Evolutionary conservation across 129 eudicot genomes (phyloP), one percentile per base, ranked within the genome.

Genomic region (Helichrysum umbraculigerum): DNA sequence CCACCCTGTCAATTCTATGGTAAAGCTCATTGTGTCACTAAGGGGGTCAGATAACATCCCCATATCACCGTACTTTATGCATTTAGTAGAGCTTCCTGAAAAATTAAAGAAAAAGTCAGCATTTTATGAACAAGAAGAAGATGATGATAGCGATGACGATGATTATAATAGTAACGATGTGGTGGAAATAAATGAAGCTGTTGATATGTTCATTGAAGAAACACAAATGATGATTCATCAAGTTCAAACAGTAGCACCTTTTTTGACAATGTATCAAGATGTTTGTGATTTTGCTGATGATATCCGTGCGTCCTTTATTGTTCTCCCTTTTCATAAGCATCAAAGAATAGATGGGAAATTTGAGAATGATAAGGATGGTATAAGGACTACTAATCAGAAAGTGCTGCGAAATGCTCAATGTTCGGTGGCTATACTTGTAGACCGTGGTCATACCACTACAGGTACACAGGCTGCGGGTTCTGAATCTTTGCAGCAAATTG

Each of bases 261-360:
- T 78, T 57, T 41, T 77, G 33, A 87, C 41, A 21, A 91, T 94
- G 93, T 77, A 83, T 47, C 85, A 75, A 66, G 98, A 94, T 62
- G 89, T 94, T 47, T 94, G 98, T 19, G 85, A 86, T 21, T 83
- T 78, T 58, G 87, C 98, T 0, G 93, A 86, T 61, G 97, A 94
- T 56, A 76, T 85, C 8, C 83, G 98, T 32, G 90, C 97, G 29
- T 94, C 97, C 0, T 81, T 94, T 35, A 78, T 94, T 12, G 83
- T 94, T 69, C 86, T 94, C 59, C 98, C 97, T 7, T 94, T 88
- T 75, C 98, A 94, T 80, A 94, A 94, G 65, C 97, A 94, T 77
- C 98, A 91, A 66, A 77, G 98, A 42, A 94, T 94, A 8, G 98
- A 94, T 70, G 98, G 98, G 16, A 91, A 91, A 54, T 68, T 94